phyloP scores from a whole-genome alignment of 768 basidiomycete species.

The Phanerochaete sordida region DNA sequence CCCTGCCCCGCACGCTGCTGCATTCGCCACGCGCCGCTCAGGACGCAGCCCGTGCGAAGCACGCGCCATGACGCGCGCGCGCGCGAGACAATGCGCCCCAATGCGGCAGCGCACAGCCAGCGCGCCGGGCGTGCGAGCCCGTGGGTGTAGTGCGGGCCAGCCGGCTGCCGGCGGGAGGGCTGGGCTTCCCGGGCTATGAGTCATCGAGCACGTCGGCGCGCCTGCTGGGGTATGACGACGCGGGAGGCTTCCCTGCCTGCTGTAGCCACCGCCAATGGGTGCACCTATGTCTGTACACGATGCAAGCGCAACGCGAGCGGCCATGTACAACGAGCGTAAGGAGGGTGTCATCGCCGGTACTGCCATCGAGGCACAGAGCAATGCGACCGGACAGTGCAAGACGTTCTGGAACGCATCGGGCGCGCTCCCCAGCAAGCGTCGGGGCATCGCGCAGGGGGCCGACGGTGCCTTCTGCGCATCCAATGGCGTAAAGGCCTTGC shows the following conservation, averaged over 20 bases:
- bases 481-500: constrained; percentile 4
- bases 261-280: too few species aligned
- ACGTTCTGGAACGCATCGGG: background rate
- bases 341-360: background rate
- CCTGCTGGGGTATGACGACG: background rate
- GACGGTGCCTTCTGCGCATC: background rate
- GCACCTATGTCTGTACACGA: too few species aligned
- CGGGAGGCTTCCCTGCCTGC: too few species aligned
- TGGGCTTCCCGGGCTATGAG: background rate
- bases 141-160: constrained; percentile 8
- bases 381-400: background rate
- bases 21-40: constrained; percentile 4
- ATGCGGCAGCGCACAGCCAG: background rate
- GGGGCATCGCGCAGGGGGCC: background rate
- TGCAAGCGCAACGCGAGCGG: too few species aligned
- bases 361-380: background rate
- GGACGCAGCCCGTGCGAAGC: background rate
- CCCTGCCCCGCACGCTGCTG: constrained; percentile 12
- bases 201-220: background rate
- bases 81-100: background rate
- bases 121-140: background rate
- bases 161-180: constrained; percentile 8
- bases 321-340: background rate
- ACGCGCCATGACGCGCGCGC: background rate
- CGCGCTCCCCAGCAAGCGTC: background rate